These are phyloP conservation scores for Cenchrus purpureus DNA, from an alignment of 176 grass and related monocot genomes.

Conservation along the genomic window DNA sequence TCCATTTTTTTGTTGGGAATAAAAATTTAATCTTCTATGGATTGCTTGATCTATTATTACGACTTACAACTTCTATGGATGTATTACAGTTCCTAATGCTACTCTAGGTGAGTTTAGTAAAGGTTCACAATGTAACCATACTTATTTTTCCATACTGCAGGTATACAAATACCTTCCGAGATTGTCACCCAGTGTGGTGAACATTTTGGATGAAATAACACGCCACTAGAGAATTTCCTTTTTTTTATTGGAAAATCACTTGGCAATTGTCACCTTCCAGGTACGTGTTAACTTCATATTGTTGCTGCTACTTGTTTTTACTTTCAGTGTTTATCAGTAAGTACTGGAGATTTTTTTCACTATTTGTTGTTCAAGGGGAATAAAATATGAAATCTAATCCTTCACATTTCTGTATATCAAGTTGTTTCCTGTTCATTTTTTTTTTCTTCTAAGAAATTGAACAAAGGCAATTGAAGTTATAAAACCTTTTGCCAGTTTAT, in stretches of 20 bases:
- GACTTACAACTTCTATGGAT: conserved; percentile 19
- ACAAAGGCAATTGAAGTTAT: neutral
- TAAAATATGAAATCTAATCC: neutral
- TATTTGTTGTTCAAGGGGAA: neutral
- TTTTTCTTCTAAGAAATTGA: neutral
- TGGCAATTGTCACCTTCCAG: conserved; percentile 28
- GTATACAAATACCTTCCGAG: conserved; percentile 96
- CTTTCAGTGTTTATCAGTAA: neutral
- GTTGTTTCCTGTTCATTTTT: neutral
- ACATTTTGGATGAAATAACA: conserved; percentile 73
- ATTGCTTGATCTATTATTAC: neutral
- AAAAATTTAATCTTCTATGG: conserved; percentile 1
- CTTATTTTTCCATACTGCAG: conserved; percentile 51
- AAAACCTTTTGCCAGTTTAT: neutral
- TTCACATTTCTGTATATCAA: neutral
- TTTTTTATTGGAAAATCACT: conserved; percentile 19
- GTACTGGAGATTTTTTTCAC: neutral
- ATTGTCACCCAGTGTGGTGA: conserved; percentile 78
- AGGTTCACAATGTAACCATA: conserved; percentile 9
- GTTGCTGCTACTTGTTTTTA: neutral
- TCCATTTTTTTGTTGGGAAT: neutral
- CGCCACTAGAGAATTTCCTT: conserved; percentile 65
- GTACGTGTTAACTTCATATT: conserved; percentile 28
- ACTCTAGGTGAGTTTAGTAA: neutral
- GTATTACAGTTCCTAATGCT: conserved; percentile 16